Base-by-base conservation (phyloP, 345 rosid genomes). In the Geranium rotundifolium region DNA sequence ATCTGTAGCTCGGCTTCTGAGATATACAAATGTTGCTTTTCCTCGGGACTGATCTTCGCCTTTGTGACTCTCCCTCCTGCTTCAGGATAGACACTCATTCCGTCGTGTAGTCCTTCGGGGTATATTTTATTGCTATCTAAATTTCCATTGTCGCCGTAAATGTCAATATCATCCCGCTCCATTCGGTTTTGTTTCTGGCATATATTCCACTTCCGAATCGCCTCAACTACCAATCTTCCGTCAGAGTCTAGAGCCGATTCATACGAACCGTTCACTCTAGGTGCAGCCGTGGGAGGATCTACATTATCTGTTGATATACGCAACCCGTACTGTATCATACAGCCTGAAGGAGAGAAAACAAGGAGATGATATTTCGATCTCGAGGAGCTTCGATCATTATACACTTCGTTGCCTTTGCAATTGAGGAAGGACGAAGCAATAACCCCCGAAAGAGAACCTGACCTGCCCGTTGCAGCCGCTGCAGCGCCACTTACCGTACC, bases 191-290 rank as follows among this genome's bases (percentile, higher is more conserved):
- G 87, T 71, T 89, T 87, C 70, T 87, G 85, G 62, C 85, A 83
- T 54, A 92, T 82, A 71, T 72, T 82, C 98, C 98, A 92, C 77
- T 87, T 92, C 81, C 76, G 85, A 61, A 89, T 77, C 50, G 97
- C 84, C 64, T 79, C 82, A 63, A 87, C 90, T 19, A 69, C 80
- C 67, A 91, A 61, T 61, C 82, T 81, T 49, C 84, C 87, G 76
- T 89, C 95, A 65, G 70, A 76, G 67, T 87, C 97, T 41, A 72
- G 46, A 59, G 69, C 74, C 4, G 85, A 69, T 62, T 84, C 97
- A 75, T 58, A 73, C 64, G 76, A 63, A 62, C 69, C 60, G 60
- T 64, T 69, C 46, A 70, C 66, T 68, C 81, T 79, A 54, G 82
- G 62, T 30, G 72, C 56, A 19, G 54, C 59, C 19, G 76, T 49